Base-by-base conservation (phyloP, 2,329 filamentous ascomycete species). In the Talaromyces sp. region DNA sequence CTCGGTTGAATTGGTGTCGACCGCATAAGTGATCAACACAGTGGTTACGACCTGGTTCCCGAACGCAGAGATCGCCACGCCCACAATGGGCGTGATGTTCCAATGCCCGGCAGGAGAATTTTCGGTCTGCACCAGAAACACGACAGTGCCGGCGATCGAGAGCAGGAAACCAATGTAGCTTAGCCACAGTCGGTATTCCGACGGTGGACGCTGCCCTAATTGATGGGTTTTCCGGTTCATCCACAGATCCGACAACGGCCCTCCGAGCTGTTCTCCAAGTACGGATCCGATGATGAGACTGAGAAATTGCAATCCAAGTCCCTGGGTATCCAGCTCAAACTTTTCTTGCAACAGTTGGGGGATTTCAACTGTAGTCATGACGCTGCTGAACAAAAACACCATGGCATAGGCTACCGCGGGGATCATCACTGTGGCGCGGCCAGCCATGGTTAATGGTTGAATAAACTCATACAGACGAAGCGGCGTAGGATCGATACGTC, bases 41-140 rank as follows among this genome's bases (percentile, higher is more conserved):
- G 85, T 87, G 1, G 85, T 86, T 7, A 87, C 78, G 31, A 88
- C 80, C 72, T 87, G 85, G 62, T 86, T 86, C 0, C 85, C 85
- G 8, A 78, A 80, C 0, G 79, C 80, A 0, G 75, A 77, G 64
- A 83, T 79, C 2, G 77, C 84, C 6, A 77, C 79, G 5, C 84
- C 84, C 7, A 86, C 66, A 7, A 85, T 70, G 0, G 85, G 85
- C 0, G 79, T 81, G 5, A 86, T 77, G 32, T 83, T 82, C 80
- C 81, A 87, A 6, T 77, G 68, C 0, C 73, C 69, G 0, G 71
- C 65, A 0, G 69, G 61, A 0, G 81, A 79, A 11, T 80, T 73
- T 51, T 81, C 73, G 0, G 79, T 77, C 54, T 81, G 80, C 0
- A 86, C 79, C 21, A 83, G 69, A 65, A 86, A 87, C 0, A 87